Conservation (phyloP, 2,329 filamentous ascomycete genomes). For the Biscogniauxia sp. region DNA sequence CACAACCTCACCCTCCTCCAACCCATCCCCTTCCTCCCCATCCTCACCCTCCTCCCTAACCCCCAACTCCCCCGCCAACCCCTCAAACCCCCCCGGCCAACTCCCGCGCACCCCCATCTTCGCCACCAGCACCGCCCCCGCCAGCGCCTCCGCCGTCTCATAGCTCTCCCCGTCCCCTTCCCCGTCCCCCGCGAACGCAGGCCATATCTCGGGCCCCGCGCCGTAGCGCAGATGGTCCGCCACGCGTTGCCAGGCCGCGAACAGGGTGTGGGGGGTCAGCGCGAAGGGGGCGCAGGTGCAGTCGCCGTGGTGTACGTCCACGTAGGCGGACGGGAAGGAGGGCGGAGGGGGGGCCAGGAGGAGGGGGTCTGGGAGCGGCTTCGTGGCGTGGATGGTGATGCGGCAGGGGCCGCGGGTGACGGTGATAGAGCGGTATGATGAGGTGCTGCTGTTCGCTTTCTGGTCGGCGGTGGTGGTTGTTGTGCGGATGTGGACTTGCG, state of each 20-base stretch:
- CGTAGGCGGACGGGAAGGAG: no score
- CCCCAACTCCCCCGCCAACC: not conserved
- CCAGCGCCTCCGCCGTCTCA: not conserved
- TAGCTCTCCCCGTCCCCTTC: not conserved
- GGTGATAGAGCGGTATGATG: not conserved
- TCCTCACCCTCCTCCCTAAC: not conserved
- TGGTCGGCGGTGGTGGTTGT: no score
- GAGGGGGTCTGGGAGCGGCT: not conserved
- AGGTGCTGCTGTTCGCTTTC: no score
- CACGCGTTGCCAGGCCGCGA: not conserved
- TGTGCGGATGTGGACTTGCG: not conserved
- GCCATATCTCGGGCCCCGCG: not conserved
- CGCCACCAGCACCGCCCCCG: not conserved
- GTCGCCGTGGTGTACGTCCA: not conserved
- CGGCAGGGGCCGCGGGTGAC: not conserved
- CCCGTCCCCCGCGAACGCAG: not conserved
- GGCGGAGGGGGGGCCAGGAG: no score
- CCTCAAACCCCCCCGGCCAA: not conserved
- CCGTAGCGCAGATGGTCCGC: not conserved
- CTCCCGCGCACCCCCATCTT: not conserved
- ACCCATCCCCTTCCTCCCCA: no score
- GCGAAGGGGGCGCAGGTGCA: not conserved
- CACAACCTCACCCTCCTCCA: no score
- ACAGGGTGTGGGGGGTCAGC: not conserved
- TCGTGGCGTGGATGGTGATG: not conserved